Evolutionary conservation across 257 asterid genomes (phyloP), one percentile per base, ranked within the genome.

Genomic region (Jacaranda copaia): DNA sequence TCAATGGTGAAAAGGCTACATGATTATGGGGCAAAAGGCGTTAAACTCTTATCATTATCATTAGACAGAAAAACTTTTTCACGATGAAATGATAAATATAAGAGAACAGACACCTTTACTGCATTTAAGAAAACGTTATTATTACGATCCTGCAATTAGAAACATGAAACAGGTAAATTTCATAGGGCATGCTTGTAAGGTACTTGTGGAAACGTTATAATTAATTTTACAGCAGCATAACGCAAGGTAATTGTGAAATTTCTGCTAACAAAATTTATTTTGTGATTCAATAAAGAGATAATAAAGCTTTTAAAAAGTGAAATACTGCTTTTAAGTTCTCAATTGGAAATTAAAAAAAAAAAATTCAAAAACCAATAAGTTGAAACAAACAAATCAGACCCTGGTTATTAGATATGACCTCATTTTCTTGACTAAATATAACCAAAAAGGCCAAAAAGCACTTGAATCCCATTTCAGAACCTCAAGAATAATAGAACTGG

Each of bases 1-100:
- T 94, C 84, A 94, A 73, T 14, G 96, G 97, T 10, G 97, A 88
- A 83, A 94, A 89, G 9, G 97, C 98, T 94, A 80, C 87, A 88
- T 38, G 46, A 58, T 81, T 48, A 15, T 81, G 56, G 25, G 45
- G 73, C 64, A 66, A 53, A 74, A 61, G 65, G 11, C 6, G 52
- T 73, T 81, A 15, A 77, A 60, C 60, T 35, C 16, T 67, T 49
- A 77, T 75, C 52, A 56, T 15, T 75, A 73, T 39, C 70, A 18
- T 52, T 45, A 16, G 75, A 75, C 58, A 72, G 45, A 42, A 46
- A 73, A 40, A 66, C 14, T 25, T 11, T 49, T 53, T 18, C 6
- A 48, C 80, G 40, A 72, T 35, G 48, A 25, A 32, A 72, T 39
- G n/a, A 68, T 49, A 64, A 15, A 8, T 36, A n/a, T n/a, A 12